Evolutionary conservation across 2,329 filamentous ascomycete genomes (phyloP), one percentile per base, ranked within the genome.

Genomic region (Diaporthe capsici): DNA sequence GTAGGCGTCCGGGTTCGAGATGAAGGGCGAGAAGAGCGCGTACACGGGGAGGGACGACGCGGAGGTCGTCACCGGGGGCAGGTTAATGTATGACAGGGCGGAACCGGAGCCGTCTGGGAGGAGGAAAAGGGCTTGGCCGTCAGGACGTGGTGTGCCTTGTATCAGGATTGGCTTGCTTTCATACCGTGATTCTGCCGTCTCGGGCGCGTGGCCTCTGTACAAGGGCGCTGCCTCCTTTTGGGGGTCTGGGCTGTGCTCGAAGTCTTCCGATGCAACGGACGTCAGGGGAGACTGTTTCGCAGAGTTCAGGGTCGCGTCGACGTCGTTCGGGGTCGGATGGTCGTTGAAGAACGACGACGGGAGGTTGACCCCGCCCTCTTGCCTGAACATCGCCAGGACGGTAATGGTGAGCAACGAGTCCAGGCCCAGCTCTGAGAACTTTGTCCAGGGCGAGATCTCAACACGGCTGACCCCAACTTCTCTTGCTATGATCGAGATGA

Each of bases 391-490:
- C 4, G 65, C 47, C 47, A 68, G 31, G 31, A 68, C 65, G 2
- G 65, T 53, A 13, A 82, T 78, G 17, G 75, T 76, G 77, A 81
- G 80, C 31, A 81, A 75, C 13, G 79, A 81, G 72, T 81, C 80
- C 4, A 81, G 78, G 42, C 81, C 80, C 5, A 81, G 65, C 51
- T 81, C 79, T 2, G 75, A 71, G 17, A 82, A 58, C 10, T 75
- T 60, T 2, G 78, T 77, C 73, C 37, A 79, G 75, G 55, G 77
- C 72, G 51, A 82, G 73, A 68, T 28, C 53, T 80, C 79, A 13
- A 63, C 73, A 13, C 75, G 49, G 55, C 71, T 73, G 20, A 77
- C 71, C 28, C 80, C 80, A 1, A 78, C 80, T 51, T 80, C 80
- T 12, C 65, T 76, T 47, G 79, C 76, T 34, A 81, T 78, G 44